Evolutionary conservation across 257 asterid species (phyloP).

Genomic region (Linaria vulgaris): DNA sequence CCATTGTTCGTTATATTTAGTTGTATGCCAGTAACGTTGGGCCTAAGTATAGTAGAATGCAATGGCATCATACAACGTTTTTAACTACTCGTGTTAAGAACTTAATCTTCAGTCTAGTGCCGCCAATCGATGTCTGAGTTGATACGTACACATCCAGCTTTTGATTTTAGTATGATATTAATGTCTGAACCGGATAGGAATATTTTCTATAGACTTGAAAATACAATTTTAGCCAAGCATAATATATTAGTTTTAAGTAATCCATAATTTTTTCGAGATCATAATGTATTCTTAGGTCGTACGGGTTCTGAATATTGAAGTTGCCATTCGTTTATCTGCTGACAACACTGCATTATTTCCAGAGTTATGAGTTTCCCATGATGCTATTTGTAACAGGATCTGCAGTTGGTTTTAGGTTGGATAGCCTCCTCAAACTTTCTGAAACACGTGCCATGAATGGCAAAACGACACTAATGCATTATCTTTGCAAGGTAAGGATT

Average conservation of each 20-base stretch:
- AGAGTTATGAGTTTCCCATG: slow-evolving; percentile 7
- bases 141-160: too few relatives aligned
- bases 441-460: slow-evolving; percentile 92
- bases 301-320: too few relatives aligned
- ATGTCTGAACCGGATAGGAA: too few relatives aligned
- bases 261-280: neutral
- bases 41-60: too few relatives aligned
- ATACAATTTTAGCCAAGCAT: slow-evolving; percentile 1
- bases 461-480: slow-evolving; percentile 97
- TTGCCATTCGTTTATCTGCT: slow-evolving; percentile 2
- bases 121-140: too few relatives aligned
- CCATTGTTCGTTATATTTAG: too few relatives aligned
- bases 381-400: slow-evolving; percentile 57
- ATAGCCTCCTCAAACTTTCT: slow-evolving; percentile 91
- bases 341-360: slow-evolving; percentile 1
- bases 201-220: too few relatives aligned
- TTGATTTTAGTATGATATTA: too few relatives aligned
- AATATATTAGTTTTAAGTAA: neutral
- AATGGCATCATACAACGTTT: too few relatives aligned
- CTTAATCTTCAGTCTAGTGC: too few relatives aligned
- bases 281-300: neutral
- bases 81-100: too few relatives aligned
- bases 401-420: slow-evolving; percentile 92
- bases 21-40: too few relatives aligned
- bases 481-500: slow-evolving; percentile 88